Evolutionary conservation across 257 asterid genomes (phyloP).

Genomic region (Ilex asprella): DNA sequence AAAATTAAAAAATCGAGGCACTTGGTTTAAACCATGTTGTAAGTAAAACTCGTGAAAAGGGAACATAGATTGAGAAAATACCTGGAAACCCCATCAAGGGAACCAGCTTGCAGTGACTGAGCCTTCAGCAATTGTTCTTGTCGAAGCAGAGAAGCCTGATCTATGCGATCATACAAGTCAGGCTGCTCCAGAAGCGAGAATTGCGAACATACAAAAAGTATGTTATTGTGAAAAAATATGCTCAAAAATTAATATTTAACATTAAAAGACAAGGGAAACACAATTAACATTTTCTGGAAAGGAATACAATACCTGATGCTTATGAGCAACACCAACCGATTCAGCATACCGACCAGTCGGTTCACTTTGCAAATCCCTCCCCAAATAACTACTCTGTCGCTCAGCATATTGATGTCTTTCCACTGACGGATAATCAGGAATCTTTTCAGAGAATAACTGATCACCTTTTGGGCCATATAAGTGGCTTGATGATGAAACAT

Average conservation of each 20-base stretch:
- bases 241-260: neutral
- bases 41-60: neutral
- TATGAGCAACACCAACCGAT: constrained; percentile 48
- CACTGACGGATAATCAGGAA: constrained; percentile 61
- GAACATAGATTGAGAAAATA: constrained; percentile 19
- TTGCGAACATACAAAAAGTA: neutral
- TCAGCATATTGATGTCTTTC: constrained; percentile 72
- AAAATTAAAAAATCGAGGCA: neutral
- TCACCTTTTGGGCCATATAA: constrained; percentile 69
- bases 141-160: constrained; percentile 51
- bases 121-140: constrained; percentile 76
- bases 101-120: constrained; percentile 60
- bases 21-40: neutral
- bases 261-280: neutral
- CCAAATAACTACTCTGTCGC: constrained; percentile 54
- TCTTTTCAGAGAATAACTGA: constrained; percentile 62
- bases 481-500: constrained; percentile 58
- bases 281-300: neutral
- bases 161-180: constrained; percentile 68
- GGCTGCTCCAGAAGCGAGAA: constrained; percentile 35
- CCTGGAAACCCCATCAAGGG: constrained; percentile 83
- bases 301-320: constrained; percentile 62
- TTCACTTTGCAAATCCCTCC: constrained; percentile 70
- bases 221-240: neutral
- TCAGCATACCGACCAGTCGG: constrained; percentile 63